Percentiles rank a stretch among this genome's conserved stretches.
Conservation (phyloP, 176 grass and related monocot genomes). For the Rhynchospora breviuscula region DNA sequence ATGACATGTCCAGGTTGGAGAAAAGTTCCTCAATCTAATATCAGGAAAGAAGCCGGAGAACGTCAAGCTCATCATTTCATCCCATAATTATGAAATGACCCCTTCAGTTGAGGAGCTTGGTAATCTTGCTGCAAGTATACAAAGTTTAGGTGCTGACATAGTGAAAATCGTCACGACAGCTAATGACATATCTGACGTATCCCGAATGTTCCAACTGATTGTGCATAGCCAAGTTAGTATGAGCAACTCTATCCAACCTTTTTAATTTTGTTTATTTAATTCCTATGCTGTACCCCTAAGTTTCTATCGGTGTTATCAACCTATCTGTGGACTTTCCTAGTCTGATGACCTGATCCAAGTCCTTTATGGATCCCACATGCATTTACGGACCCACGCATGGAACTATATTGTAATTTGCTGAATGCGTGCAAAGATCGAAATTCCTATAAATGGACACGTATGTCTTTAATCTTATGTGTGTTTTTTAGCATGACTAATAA, state of each 20-base stretch:
- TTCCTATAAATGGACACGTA: neutral
- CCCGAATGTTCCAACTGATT: slow-evolving; percentile 80
- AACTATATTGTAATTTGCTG: neutral
- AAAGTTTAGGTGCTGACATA: slow-evolving; percentile 78
- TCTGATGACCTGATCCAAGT: neutral
- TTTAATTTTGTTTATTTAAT: slow-evolving; percentile 2
- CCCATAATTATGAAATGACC: slow-evolving; percentile 83
- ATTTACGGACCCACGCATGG: no score
- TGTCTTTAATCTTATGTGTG: neutral
- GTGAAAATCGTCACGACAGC: slow-evolving; percentile 91
- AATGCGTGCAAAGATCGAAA: neutral
- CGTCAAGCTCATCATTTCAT: slow-evolving; percentile 85
- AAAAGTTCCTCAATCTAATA: slow-evolving; percentile 63
- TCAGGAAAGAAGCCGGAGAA: slow-evolving; percentile 76
- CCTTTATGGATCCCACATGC: no score
- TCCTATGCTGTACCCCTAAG: neutral
- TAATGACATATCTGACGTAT: slow-evolving; percentile 75
- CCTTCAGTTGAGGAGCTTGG: slow-evolving; percentile 66
- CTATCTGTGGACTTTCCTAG: neutral
- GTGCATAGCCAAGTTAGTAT: slow-evolving; percentile 64
- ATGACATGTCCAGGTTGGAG: slow-evolving; percentile 51
- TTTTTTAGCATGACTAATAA: neutral
- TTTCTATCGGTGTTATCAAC: neutral
- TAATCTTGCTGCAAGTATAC: slow-evolving; percentile 59
- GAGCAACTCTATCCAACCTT: neutral